Evolutionary conservation across 2,329 filamentous ascomycete species (phyloP).

Genomic region (Penicillium sp.): DNA sequence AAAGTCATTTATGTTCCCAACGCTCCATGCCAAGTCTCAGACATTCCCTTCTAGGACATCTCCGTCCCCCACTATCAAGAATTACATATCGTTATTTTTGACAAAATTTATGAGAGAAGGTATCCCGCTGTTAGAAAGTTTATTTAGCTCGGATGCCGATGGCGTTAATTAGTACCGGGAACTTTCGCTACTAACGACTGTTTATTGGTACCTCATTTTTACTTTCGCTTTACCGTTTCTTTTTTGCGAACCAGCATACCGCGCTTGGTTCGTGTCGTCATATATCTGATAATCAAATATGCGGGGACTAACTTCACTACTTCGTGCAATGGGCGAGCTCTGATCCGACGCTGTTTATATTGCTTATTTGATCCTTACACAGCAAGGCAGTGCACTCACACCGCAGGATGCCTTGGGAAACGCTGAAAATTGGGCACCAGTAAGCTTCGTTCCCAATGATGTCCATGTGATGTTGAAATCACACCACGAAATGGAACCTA

Average conservation of each 20-base stretch:
- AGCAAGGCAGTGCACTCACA: constrained; percentile 57
- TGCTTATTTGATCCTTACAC: constrained; percentile 74
- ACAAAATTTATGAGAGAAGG: constrained; percentile 80
- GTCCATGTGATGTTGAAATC: constrained; percentile 82
- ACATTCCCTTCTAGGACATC: constrained; percentile 48
- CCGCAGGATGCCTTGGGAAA: constrained; percentile 67
- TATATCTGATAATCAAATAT: constrained; percentile 1
- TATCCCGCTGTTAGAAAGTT: constrained; percentile 74
- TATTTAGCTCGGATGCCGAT: constrained; percentile 72
- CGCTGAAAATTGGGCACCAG: neutral
- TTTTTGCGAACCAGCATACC: neutral
- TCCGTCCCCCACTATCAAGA: constrained; percentile 69
- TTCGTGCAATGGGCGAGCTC: constrained; percentile 93
- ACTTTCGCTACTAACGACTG: neutral
- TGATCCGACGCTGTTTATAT: constrained; percentile 82
- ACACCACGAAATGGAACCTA: constrained; percentile 77
- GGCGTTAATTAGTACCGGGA: constrained; percentile 62
- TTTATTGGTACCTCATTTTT: neutral
- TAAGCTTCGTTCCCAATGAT: constrained; percentile 56
- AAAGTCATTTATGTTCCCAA: constrained; percentile 83
- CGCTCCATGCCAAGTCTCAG: constrained; percentile 67
- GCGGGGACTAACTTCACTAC: constrained; percentile 31
- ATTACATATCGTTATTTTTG: constrained; percentile 72
- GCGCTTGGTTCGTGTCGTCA: neutral
- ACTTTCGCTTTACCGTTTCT: neutral